Base-by-base conservation (phyloP, 352 stramenopile species). In the Phytophthora vignae region DNA sequence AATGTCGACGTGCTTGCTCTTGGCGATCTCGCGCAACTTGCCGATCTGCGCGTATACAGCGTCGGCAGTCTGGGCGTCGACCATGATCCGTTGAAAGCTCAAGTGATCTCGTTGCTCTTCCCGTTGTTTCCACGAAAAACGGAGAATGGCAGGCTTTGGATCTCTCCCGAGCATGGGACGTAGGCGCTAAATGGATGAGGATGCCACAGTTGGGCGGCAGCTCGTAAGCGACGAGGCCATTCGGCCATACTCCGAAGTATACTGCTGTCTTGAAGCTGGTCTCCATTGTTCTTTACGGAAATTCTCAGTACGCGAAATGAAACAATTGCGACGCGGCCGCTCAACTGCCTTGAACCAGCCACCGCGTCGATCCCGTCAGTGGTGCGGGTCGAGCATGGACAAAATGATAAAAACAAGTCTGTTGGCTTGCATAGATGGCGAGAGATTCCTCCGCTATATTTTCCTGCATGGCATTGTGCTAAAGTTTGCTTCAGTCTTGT, bases 1-100 rank as follows among this genome's bases (percentile, higher is more conserved):
- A 29, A 79, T 69, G 42, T 73, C 56, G 4, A 79, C 27, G 19
- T 65, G 27, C 17, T 76, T 73, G 10, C 17, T 61, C 63, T 57
- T 60, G 6, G 67, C 69, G 31, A 74, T 49, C n/a, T 69, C 67
- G 8, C 44, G 48, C 57, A 79, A 1, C 40, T 73, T 76, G 22
- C 57, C 72, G 27, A 79, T 69, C 66, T 76, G 72, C 15, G 57
- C 57, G 36, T 76, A 70, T 5, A 78, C 61, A 7, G 57, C 50
- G 38, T 75, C 42, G n/a, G 57, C 57, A 60, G 61, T 73, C 61
- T 69, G 69, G 5, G 54, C 36, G 57, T 76, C 62, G 7, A 38
- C 22, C 72, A 79, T 76, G 15, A 14, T 74, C 36, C 19, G 10
- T 52, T n/a, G 25, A 5, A 29, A 29, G 25, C 25, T 29, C 25